phyloP scores from a whole-genome alignment of 345 rosid genomes.

The Citrus unshiu region DNA sequence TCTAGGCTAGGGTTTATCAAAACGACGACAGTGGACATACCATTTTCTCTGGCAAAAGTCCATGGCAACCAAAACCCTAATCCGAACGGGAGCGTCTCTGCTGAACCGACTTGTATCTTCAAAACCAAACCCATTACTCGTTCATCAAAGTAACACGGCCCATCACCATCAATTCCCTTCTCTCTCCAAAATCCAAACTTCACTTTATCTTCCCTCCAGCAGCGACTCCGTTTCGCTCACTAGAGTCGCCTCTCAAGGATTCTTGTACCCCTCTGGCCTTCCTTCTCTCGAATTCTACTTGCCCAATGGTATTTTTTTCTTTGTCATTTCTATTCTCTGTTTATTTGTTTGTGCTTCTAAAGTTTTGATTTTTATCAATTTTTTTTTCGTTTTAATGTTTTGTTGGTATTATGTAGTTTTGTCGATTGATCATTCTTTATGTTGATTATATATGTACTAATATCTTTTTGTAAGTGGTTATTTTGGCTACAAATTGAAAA shows the following conservation, averaged over 20 bases:
- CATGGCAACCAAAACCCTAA: slow-evolving; percentile 74
- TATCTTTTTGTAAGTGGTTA: not conserved
- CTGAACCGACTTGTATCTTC: slow-evolving; percentile 41
- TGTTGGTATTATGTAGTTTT: not conserved
- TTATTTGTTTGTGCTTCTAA: not conserved
- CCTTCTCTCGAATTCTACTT: slow-evolving; percentile 86
- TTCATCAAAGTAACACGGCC: slow-evolving; percentile 30
- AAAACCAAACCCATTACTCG: slow-evolving; percentile 24
- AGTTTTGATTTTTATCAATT: not conserved
- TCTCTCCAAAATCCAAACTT: slow-evolving; percentile 36
- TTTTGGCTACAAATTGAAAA: not conserved
- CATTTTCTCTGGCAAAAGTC: not conserved
- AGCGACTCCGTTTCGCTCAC: slow-evolving; percentile 33
- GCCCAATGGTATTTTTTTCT: slow-evolving; percentile 60
- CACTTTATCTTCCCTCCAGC: slow-evolving; percentile 29
- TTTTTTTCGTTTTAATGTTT: not conserved
- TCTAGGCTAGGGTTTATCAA: not conserved
- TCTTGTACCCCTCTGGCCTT: slow-evolving; percentile 72
- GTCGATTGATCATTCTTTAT: not conserved
- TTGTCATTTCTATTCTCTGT: not conserved
- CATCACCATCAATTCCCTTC: slow-evolving; percentile 64
- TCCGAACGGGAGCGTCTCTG: slow-evolving; percentile 63
- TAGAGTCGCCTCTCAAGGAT: slow-evolving; percentile 39
- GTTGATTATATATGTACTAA: not conserved
- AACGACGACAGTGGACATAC: not conserved